phyloP scores from a whole-genome alignment of 1,284 basidiomycete species.

The Coniferiporia sulphurascens region DNA sequence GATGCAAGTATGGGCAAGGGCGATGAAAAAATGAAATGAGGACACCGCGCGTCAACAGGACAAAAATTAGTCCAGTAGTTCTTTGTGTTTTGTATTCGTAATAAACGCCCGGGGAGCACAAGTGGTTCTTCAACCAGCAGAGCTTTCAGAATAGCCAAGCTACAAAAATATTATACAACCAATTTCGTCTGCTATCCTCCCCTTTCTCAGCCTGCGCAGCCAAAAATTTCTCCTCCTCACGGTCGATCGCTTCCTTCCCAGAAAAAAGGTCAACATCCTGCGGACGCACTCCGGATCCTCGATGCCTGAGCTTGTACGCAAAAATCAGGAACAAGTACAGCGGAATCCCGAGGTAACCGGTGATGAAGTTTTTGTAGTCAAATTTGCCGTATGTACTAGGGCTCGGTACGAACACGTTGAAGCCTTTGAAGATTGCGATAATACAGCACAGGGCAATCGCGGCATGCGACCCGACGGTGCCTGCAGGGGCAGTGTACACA shows the following conservation, averaged over 20 bases:
- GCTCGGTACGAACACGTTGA: conserved; percentile 46
- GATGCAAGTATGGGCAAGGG: too few species aligned
- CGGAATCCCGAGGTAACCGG: conserved; percentile 15
- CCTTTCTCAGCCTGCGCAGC: conserved; percentile 10
- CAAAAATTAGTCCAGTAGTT: too few species aligned
- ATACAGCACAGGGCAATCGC: conserved; percentile 53
- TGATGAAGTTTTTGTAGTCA: conserved; percentile 14
- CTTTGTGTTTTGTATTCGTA: too few species aligned
- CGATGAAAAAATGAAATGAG: too few species aligned
- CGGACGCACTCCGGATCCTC: background rate
- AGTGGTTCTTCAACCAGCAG: too few species aligned
- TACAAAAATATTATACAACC: conserved; percentile 12
- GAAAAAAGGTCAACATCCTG: conserved; percentile 11
- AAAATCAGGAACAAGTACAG: conserved; percentile 13
- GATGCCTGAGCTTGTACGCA: conserved; percentile 12
- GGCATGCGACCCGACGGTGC: conserved; percentile 60
- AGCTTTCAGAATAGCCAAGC: conserved; percentile 10
- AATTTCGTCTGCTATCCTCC: background rate
- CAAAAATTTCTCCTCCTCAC: conserved; percentile 26
- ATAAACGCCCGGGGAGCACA: too few species aligned
- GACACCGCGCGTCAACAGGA: too few species aligned
- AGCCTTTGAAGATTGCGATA: conserved; percentile 65
- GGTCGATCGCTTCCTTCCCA: conserved; percentile 17
- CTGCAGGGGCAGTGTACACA: conserved; percentile 66
- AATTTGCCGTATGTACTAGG: conserved; percentile 9